Base-by-base conservation (phyloP, 2,329 filamentous ascomycete species). In the Cercospora janseana region DNA sequence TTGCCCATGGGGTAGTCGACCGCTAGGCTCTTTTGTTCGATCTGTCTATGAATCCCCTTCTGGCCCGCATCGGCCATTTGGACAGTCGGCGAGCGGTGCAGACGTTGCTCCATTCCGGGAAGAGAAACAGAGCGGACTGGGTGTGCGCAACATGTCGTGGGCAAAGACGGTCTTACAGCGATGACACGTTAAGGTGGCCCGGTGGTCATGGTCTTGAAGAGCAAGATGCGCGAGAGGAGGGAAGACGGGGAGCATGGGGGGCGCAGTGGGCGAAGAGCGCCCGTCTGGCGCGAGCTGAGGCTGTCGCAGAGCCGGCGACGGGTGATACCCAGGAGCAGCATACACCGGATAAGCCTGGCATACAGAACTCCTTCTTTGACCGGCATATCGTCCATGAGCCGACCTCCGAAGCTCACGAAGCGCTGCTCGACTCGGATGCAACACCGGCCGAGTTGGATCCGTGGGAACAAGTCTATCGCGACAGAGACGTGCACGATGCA, bases 51-150 rank as follows among this genome's bases (percentile, higher is more conserved):
- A 54, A 55, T 54, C 51, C 56, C 31, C 18, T 65, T 15, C 44
- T 63, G 8, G 55, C 57, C 54, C 58, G 60, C 10, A 21, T 63
- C 10, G 57, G 61, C 52, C 55, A 58, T 18, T 35, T 56, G 32
- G 56, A 56, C 37, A 52, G 54, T 40, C 54, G 56, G 32, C 45
- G 43, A 40, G 46, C 40, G 10, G 44, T 50, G 16, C 51, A 55
- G 43, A 52, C 50, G 16, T 23, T 60, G 28, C 53, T 55, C 55
- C 51, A 27, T 20, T 42, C 47, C 32, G 54, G 46, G 26, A 56
- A 57, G 48, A 48, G 53, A 46, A 59, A 56, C 37, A 52, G 52
- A 38, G 51, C 40, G 13, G 47, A 51, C 2, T 61, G 59, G 61
- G 45, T 57, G 16, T 64, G 63, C 49, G 44, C 51, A 8, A 50